phyloP scores from a whole-genome alignment of 140 eudicot genomes.

The Erigeron philadelphicus region DNA sequence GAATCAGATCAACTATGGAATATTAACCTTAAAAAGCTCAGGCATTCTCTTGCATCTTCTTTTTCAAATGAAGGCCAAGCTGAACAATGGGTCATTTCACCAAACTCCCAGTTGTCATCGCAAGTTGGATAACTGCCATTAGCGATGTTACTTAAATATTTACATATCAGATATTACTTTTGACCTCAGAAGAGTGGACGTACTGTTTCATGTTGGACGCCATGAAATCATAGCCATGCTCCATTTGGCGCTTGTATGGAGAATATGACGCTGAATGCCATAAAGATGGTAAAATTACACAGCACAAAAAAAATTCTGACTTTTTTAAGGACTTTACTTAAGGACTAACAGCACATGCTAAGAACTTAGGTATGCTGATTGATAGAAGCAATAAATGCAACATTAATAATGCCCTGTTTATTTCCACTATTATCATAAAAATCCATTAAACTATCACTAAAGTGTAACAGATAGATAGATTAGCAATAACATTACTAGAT shows the following conservation, averaged over 20 bases:
- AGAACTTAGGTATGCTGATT: background rate
- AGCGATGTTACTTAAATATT: conserved; percentile 16
- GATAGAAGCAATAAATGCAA: background rate
- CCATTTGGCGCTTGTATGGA: conserved; percentile 39
- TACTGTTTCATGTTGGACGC: conserved; percentile 44
- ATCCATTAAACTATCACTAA: too few species aligned
- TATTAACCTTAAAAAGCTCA: conserved; percentile 55
- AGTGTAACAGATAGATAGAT: too few species aligned
- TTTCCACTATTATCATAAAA: too few species aligned
- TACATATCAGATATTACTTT: conserved; percentile 10
- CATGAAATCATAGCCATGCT: conserved; percentile 33
- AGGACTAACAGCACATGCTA: conserved; percentile 8
- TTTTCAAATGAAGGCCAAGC: conserved; percentile 37
- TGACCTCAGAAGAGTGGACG: conserved; percentile 20
- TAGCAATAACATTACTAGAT: background rate
- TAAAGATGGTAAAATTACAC: background rate
- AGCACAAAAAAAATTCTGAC: background rate
- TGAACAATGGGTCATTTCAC: conserved; percentile 33
- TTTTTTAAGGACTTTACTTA: conserved; percentile 1
- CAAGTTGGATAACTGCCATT: conserved; percentile 39
- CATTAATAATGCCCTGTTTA: background rate
- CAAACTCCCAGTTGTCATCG: conserved; percentile 27
- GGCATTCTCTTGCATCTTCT: conserved; percentile 44
- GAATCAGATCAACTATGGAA: background rate
- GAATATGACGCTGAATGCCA: conserved; percentile 39